Conservation (phyloP, 176 grass and related monocot genomes). For the Bolboschoenus planiculmis region DNA sequence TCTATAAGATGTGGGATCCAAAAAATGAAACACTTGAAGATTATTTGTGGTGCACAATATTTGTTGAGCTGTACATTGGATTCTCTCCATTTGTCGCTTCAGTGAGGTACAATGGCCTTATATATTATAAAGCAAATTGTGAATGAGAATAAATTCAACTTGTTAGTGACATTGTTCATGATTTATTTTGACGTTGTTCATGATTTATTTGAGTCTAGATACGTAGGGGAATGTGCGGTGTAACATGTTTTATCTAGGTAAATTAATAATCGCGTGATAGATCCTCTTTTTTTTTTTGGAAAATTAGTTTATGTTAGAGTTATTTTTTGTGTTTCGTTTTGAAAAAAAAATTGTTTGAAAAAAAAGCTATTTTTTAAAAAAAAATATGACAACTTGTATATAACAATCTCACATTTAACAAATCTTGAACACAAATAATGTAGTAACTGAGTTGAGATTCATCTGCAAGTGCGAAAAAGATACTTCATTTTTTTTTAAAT, state of each 20-base stretch:
- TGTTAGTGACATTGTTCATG: not conserved
- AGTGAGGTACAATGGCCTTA: not conserved
- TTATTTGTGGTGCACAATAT: not conserved
- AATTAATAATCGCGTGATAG: not conserved
- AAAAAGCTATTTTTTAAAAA: no score
- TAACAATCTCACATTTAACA: no score
- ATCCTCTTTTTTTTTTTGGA: no score
- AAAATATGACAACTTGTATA: no score
- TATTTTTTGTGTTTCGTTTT: no score
- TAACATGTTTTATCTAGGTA: not conserved
- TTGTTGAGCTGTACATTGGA: not conserved
- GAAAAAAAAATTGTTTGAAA: no score
- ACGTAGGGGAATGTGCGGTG: not conserved
- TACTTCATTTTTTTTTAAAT: no score
- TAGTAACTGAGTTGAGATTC: no score
- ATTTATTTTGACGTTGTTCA: not conserved
- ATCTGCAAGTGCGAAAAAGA: no score
- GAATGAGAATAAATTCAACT: not conserved
- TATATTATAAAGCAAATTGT: not conserved
- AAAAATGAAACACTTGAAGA: not conserved
- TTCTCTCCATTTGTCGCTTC: not conserved
- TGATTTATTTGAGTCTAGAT: not conserved
- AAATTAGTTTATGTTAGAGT: no score
- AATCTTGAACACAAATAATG: no score
- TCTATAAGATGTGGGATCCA: not conserved